Percentiles rank a stretch among this genome's conserved stretches.
Evolutionary conservation across 1,284 basidiomycete genomes (phyloP).

Genomic region (Irpex sp.): DNA sequence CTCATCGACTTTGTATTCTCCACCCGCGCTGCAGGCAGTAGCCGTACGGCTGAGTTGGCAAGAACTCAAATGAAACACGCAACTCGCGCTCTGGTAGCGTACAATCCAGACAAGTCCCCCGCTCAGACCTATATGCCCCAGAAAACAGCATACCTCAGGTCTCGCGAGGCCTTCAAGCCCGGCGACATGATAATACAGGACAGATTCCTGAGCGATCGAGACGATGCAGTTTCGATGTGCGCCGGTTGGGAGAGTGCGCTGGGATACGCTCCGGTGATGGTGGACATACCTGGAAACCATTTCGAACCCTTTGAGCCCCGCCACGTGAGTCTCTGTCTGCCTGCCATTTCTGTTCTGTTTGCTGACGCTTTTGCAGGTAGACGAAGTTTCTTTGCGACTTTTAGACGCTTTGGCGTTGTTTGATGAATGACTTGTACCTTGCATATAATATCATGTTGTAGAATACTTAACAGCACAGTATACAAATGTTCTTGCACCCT

Average conservation of each 20-base stretch:
- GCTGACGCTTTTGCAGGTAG: not conserved
- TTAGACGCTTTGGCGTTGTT: not conserved
- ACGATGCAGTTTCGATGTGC: slow-evolving; percentile 27
- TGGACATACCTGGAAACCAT: slow-evolving; percentile 65
- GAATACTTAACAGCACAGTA: not conserved
- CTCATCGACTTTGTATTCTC: slow-evolving; percentile 37
- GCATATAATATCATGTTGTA: not conserved
- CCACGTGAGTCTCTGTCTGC: slow-evolving; percentile 42
- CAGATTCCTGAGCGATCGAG: slow-evolving; percentile 42
- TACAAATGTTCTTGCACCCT: no score
- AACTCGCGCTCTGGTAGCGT: slow-evolving; percentile 18
- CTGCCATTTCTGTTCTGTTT: not conserved
- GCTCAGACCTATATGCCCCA: slow-evolving; percentile 1
- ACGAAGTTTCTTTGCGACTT: not conserved
- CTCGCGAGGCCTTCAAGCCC: slow-evolving; percentile 8
- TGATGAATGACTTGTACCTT: not conserved
- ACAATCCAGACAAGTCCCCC: slow-evolving; percentile 14
- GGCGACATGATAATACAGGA: slow-evolving; percentile 6
- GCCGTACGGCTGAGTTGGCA: slow-evolving; percentile 9
- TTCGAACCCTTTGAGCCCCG: slow-evolving; percentile 51
- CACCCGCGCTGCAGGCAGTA: not conserved
- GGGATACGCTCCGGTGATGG: slow-evolving; percentile 33
- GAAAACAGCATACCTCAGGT: slow-evolving; percentile 15
- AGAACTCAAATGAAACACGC: slow-evolving; percentile 21
- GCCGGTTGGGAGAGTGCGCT: slow-evolving; percentile 48